A percentile compares a stretch with the other conserved stretches of the same genome.
Conservation (phyloP, 306 rosid species). For the Geum urbanum region DNA sequence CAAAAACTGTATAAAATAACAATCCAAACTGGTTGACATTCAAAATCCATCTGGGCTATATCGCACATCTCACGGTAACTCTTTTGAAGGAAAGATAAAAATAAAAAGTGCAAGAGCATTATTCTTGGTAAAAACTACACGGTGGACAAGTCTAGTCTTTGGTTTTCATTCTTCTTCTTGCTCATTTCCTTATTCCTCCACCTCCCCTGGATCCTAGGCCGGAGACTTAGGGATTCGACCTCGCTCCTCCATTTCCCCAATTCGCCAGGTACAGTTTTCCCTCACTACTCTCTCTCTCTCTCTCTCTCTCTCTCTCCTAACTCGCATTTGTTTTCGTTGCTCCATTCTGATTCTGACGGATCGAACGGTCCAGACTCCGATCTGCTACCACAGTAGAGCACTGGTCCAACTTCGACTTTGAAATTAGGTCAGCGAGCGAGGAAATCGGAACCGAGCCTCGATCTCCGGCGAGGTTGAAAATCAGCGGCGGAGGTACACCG, state of each 20-base stretch:
- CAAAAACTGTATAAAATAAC: no score
- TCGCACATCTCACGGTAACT: no score
- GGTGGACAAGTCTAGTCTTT: constrained; percentile 1
- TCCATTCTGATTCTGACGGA: not conserved
- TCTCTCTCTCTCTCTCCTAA: not conserved
- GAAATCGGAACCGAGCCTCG: constrained; percentile 5
- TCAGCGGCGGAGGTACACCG: not conserved
- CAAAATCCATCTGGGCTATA: no score
- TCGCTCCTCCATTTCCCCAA: constrained; percentile 12
- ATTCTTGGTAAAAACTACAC: not conserved
- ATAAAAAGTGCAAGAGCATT: no score
- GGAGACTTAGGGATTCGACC: constrained; percentile 16
- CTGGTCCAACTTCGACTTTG: constrained; percentile 10
- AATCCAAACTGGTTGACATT: no score
- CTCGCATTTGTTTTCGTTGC: not conserved
- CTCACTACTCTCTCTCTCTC: not conserved
- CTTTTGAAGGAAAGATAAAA: no score
- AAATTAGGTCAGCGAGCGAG: not conserved
- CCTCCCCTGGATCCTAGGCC: constrained; percentile 8
- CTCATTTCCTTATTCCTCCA: not conserved
- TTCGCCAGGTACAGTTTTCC: not conserved
- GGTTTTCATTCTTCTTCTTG: not conserved
- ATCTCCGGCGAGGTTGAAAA: constrained; percentile 13
- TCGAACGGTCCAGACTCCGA: constrained; percentile 1
- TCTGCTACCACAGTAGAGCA: constrained; percentile 2